phyloP scores from a whole-genome alignment of 176 grass and related monocot genomes.

The Phoenix dactylifera region DNA sequence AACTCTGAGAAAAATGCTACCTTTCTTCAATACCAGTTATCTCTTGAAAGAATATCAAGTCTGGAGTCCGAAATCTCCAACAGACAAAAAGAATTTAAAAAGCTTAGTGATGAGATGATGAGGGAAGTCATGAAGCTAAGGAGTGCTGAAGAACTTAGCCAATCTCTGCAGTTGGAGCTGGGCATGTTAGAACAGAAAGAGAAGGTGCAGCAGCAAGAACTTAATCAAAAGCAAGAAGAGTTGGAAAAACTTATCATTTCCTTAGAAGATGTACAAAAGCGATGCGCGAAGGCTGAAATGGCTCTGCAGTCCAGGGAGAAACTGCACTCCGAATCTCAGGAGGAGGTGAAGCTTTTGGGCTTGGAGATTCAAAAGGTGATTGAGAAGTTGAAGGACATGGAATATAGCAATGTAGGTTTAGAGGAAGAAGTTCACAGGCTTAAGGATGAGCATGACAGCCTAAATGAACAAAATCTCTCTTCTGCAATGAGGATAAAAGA shows the following conservation, averaged over 20 bases:
- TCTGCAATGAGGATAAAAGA: slow-evolving; percentile 5
- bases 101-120: slow-evolving; percentile 60
- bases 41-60: slow-evolving; percentile 36
- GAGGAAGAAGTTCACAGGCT: slow-evolving; percentile 49
- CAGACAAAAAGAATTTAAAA: slow-evolving; percentile 52
- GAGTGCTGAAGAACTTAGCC: slow-evolving; percentile 52
- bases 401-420: slow-evolving; percentile 34
- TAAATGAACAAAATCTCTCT: slow-evolving; percentile 12
- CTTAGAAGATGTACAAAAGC: slow-evolving; percentile 44
- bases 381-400: slow-evolving; percentile 39
- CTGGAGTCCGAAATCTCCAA: slow-evolving; percentile 53
- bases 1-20: slow-evolving; percentile 48
- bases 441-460: slow-evolving; percentile 34
- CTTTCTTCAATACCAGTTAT: slow-evolving; percentile 43
- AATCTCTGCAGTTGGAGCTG: slow-evolving; percentile 40
- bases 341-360: slow-evolving; percentile 43
- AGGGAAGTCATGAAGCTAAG: slow-evolving; percentile 50
- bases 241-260: slow-evolving; percentile 36
- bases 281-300: slow-evolving; percentile 42
- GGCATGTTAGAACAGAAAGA: slow-evolving; percentile 47
- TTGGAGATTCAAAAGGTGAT: slow-evolving; percentile 35
- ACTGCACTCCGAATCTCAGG: slow-evolving; percentile 31
- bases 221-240: slow-evolving; percentile 51
- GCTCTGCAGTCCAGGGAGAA: slow-evolving; percentile 38
- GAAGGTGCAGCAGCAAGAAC: slow-evolving; percentile 55